Percentiles rank a stretch among this genome's conserved stretches.
Conservation (phyloP, 208 protist species). For the Spongospora subterranea region DNA sequence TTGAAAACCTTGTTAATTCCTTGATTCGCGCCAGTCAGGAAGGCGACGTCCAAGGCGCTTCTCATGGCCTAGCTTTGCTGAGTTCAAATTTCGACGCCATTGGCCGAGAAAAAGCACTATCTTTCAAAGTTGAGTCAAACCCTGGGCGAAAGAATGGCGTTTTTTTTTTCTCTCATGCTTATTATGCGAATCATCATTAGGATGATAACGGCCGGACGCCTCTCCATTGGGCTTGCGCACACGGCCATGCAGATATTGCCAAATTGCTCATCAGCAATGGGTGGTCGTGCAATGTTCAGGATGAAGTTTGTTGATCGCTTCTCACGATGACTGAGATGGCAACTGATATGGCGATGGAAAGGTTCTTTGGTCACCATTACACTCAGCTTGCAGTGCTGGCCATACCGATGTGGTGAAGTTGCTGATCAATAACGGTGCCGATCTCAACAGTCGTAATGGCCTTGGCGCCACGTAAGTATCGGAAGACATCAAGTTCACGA, state of each 20-base stretch:
- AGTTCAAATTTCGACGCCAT: too few species aligned
- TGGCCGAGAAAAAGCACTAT: too few species aligned
- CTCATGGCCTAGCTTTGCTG: too few species aligned
- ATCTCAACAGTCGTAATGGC: neutral
- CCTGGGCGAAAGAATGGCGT: too few species aligned
- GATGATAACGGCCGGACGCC: conserved; percentile 1
- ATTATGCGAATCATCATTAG: too few species aligned
- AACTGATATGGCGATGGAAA: neutral
- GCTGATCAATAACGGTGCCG: neutral
- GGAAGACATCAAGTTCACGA: neutral
- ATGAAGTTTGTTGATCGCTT: neutral
- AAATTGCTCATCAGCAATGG: neutral
- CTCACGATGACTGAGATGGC: neutral
- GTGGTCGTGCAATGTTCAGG: neutral
- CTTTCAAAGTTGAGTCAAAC: too few species aligned
- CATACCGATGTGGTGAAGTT: neutral
- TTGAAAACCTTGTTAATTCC: too few species aligned
- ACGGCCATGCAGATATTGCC: neutral
- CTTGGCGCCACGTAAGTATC: neutral
- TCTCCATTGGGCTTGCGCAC: conserved; percentile 18
- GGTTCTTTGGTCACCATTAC: conserved; percentile 2
- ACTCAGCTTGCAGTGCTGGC: conserved; percentile 28
- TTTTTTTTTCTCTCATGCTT: too few species aligned
- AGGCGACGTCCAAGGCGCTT: too few species aligned
- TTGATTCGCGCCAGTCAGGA: too few species aligned